Evolutionary conservation across 129 eudicot species (phyloP).

Genomic region (Centella asiatica): DNA sequence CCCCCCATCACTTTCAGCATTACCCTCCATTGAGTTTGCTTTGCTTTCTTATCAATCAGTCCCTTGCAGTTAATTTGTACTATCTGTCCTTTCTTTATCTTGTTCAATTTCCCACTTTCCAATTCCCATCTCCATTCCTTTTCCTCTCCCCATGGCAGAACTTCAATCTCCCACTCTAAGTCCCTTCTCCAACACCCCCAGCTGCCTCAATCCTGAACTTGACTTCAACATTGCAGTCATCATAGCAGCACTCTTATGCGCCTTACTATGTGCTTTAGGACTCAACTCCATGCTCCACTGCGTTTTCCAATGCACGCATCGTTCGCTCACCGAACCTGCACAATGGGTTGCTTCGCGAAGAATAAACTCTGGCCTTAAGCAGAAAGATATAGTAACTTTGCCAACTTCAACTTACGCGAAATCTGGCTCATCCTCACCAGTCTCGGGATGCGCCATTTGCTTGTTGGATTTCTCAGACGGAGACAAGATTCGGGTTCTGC

Average conservation of each 20-base stretch:
- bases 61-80: too few relatives aligned
- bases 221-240: conserved; percentile 4
- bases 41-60: background rate
- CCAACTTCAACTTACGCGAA: conserved; percentile 13
- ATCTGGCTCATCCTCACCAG: conserved; percentile 2
- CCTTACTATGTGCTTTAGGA: conserved; percentile 13
- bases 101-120: background rate
- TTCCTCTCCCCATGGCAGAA: conserved; percentile 2
- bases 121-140: background rate
- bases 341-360: conserved; percentile 8
- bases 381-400: conserved; percentile 11
- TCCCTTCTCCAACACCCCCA: background rate
- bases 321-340: conserved; percentile 1
- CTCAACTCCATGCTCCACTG: conserved; percentile 20
- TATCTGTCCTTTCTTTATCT: background rate
- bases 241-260: conserved; percentile 13
- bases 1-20: background rate
- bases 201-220: background rate
- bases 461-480: conserved; percentile 13
- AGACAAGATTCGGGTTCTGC: conserved; percentile 9
- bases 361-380: conserved; percentile 13
- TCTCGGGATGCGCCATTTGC: conserved; percentile 13
- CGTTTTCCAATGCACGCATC: conserved; percentile 7
- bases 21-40: background rate
- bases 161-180: background rate